phyloP scores from a whole-genome alignment of 176 grass and related monocot genomes.

The Eleusine indica region DNA sequence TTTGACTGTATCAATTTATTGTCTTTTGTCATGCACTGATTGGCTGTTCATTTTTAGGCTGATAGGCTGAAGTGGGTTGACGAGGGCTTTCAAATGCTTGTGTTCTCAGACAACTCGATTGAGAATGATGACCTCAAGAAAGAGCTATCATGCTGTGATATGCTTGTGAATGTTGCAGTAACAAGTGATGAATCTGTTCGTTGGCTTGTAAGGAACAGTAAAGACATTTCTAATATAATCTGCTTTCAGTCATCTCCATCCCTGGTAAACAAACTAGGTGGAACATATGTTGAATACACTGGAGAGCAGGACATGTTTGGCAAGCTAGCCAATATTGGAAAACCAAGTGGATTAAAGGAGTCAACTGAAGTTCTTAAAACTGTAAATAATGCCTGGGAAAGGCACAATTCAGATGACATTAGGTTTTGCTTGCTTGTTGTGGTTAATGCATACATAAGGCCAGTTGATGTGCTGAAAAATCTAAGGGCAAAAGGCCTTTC shows the following conservation, averaged over 20 bases:
- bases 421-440: conserved; percentile 87
- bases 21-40: not conserved
- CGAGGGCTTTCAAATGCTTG: conserved; percentile 80
- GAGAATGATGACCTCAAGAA: conserved; percentile 40
- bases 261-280: conserved; percentile 81
- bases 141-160: conserved; percentile 57
- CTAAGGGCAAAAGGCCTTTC: conserved; percentile 86
- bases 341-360: conserved; percentile 44
- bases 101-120: conserved; percentile 66
- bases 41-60: conserved; percentile 51
- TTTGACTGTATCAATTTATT: conserved; percentile 15
- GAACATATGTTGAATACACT: conserved; percentile 44
- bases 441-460: conserved; percentile 80
- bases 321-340: conserved; percentile 51
- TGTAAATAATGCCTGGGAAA: conserved; percentile 84
- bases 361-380: conserved; percentile 67
- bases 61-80: conserved; percentile 87
- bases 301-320: conserved; percentile 62
- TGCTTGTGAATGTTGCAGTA: conserved; percentile 82
- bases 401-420: conserved; percentile 96
- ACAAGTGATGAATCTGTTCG: conserved; percentile 50
- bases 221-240: conserved; percentile 68
- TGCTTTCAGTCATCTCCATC: conserved; percentile 81
- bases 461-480: conserved; percentile 73
- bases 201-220: conserved; percentile 60